Conservation (phyloP, 1,284 basidiomycete genomes). For the Bjerkandera adusta region DNA sequence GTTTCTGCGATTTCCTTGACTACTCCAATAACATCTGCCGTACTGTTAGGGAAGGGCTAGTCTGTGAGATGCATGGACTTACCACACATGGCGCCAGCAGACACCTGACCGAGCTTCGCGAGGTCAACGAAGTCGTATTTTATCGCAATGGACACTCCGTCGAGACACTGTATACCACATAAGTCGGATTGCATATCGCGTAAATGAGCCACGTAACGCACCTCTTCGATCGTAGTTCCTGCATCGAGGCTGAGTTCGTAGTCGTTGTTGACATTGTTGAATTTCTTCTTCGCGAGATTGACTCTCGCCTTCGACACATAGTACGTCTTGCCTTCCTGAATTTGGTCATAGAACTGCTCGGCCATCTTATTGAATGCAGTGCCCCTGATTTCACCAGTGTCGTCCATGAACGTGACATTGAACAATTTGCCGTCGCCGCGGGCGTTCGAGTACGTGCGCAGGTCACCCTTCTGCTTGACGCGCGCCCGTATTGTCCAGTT, state of each 20-base stretch:
- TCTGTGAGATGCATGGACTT: slow-evolving; percentile 27
- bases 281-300: slow-evolving; percentile 97
- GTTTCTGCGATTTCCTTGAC: slow-evolving; percentile 79
- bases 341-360: slow-evolving; percentile 79
- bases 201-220: slow-evolving; percentile 25
- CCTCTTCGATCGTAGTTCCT: slow-evolving; percentile 82
- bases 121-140: slow-evolving; percentile 85
- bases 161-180: slow-evolving; percentile 58
- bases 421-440: slow-evolving; percentile 97
- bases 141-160: slow-evolving; percentile 73
- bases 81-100: slow-evolving; percentile 79
- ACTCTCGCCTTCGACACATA: slow-evolving; percentile 89
- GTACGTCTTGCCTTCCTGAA: slow-evolving; percentile 94
- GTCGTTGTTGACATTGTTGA: slow-evolving; percentile 88
- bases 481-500: slow-evolving; percentile 98
- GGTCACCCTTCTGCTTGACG: slow-evolving; percentile 88
- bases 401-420: slow-evolving; percentile 92
- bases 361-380: slow-evolving; percentile 92
- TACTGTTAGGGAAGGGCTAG: slow-evolving; percentile 28
- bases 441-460: slow-evolving; percentile 88
- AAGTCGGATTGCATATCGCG: not conserved
- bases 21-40: slow-evolving; percentile 80
- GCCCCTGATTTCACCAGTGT: slow-evolving; percentile 89
- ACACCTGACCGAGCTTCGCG: slow-evolving; percentile 71
- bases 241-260: slow-evolving; percentile 93